These are phyloP conservation scores for Fallopia convolvulus DNA, from an alignment of 148 eudicot genomes.

Conservation along the genomic window DNA sequence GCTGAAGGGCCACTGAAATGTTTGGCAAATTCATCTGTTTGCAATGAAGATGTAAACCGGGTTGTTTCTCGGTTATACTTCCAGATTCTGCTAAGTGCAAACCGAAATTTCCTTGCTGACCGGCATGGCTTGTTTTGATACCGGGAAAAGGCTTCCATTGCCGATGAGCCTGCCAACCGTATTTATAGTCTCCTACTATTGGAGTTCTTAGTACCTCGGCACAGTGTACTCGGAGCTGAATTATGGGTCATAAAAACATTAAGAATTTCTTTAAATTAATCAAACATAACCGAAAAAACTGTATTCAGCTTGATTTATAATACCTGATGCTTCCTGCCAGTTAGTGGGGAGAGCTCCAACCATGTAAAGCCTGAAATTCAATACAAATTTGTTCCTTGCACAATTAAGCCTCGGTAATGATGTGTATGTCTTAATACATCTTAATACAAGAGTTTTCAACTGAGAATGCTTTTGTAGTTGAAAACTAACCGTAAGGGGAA, in stretches of 20 bases:
- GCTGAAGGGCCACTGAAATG: constrained; percentile 39
- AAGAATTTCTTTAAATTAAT: neutral
- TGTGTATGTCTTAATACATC: neutral
- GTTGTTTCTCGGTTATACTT: constrained; percentile 62
- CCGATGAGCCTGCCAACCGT: constrained; percentile 90
- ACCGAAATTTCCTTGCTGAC: constrained; percentile 19
- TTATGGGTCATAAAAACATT: neutral
- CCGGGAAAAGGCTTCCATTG: constrained; percentile 30
- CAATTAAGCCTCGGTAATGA: neutral
- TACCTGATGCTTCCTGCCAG: constrained; percentile 99
- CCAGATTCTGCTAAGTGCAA: constrained; percentile 47
- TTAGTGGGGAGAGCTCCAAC: constrained; percentile 79
- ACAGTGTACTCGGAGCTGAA: constrained; percentile 91
- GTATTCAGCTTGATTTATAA: constrained; percentile 15
- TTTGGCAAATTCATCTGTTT: constrained; percentile 74
- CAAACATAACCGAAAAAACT: neutral
- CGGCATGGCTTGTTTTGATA: constrained; percentile 12
- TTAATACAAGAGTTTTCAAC: neutral
- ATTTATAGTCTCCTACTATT: constrained; percentile 94
- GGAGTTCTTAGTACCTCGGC: constrained; percentile 94
- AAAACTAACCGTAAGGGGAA: constrained; percentile 48
- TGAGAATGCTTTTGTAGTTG: neutral
- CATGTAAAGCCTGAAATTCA: constrained; percentile 64
- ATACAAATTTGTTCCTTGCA: neutral
- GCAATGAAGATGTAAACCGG: constrained; percentile 72